Evolutionary conservation across 1,284 basidiomycete genomes (phyloP).

Genomic region (Xanthoconium separans): DNA sequence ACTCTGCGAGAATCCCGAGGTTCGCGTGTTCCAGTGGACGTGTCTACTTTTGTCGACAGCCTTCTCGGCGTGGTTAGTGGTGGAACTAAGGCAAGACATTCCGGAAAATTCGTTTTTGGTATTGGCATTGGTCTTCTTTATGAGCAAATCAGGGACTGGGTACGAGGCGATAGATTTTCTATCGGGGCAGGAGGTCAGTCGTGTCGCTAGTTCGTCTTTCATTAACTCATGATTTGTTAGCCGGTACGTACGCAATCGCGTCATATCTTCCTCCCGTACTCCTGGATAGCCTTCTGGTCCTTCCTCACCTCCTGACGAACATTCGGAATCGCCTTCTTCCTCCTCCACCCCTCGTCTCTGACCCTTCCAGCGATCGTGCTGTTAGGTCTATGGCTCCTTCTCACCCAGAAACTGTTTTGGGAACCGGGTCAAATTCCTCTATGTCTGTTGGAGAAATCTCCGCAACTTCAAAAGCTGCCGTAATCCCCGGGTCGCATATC

Average conservation of each 20-base stretch:
- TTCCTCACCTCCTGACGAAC: conserved; percentile 64
- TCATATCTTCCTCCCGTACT: conserved; percentile 67
- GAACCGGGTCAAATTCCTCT: not conserved
- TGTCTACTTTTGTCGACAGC: conserved; percentile 55
- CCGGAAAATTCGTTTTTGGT: conserved; percentile 38
- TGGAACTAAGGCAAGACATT: conserved; percentile 42
- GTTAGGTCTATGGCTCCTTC: conserved; percentile 17
- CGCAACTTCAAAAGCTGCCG: not conserved
- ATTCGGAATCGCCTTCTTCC: conserved; percentile 60
- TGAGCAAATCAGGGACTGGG: conserved; percentile 40
- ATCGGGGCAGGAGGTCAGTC: conserved; percentile 72
- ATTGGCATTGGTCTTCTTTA: conserved; percentile 44
- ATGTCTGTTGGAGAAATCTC: conserved; percentile 3
- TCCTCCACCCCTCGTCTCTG: conserved; percentile 35
- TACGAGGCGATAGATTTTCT: conserved; percentile 62
- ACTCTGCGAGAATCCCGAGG: conserved; percentile 45
- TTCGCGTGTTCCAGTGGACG: conserved; percentile 51
- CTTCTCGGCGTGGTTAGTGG: conserved; percentile 57
- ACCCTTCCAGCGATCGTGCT: conserved; percentile 22
- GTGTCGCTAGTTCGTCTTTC: not conserved
- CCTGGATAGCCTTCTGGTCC: conserved; percentile 60
- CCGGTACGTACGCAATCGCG: conserved; percentile 63
- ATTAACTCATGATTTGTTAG: conserved; percentile 35
- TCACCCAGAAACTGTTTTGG: conserved; percentile 2
- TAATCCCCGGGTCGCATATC: conserved; percentile 5